Base-by-base conservation (phyloP, 495 filamentous ascomycete genomes). In the Lichenothelia convexa region DNA sequence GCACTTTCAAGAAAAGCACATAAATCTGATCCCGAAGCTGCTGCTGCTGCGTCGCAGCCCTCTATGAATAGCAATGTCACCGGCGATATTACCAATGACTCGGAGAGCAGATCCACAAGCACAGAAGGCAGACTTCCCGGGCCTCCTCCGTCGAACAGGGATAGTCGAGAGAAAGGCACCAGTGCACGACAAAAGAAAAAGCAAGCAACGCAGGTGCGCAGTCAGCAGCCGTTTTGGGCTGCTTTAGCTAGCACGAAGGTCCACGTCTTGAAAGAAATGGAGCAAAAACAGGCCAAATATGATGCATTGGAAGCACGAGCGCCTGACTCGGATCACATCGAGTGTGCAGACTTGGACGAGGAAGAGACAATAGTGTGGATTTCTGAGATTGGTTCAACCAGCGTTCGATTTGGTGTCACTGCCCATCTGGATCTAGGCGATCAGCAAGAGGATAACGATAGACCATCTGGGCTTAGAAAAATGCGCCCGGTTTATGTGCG, bases 191-290 rank as follows among this genome's bases (percentile, higher is more conserved):
- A 83, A 62, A 80, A 79, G 56, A 70, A 76, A 53, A 83, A 83
- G 58, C 82, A 92, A 56, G 85, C 79, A 40, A 82, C 80, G 31
- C 80, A 82, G 54, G 83, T 93, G 35, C 65, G 85, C 51, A 85
- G 80, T 48, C 72, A 79, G 38, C 86, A 94, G 60, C 86, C 86
- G 30, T 72, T 94, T 36, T 94, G 86, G 86, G 82, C 86, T 36
- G 86, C 85, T 8, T 70, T 93, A 41, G 86, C 86, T 19, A 89
- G 81, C 54, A 91, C 81, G 37, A 94, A 92, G 57, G 84, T 93
- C 46, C 86, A 85, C 30, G 77, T 92, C 49, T 73, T 86, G 49
- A 85, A 89, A 50, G 85, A 92, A 61, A 86, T 84, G 52, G 84
- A 92, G 50, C 71, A 86, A 56, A 80, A 78, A 37, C 76, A 83